These are phyloP conservation scores for Mucor racemosus DNA, from an alignment of 371 early-diverging fungal species.

Conservation along the genomic window DNA sequence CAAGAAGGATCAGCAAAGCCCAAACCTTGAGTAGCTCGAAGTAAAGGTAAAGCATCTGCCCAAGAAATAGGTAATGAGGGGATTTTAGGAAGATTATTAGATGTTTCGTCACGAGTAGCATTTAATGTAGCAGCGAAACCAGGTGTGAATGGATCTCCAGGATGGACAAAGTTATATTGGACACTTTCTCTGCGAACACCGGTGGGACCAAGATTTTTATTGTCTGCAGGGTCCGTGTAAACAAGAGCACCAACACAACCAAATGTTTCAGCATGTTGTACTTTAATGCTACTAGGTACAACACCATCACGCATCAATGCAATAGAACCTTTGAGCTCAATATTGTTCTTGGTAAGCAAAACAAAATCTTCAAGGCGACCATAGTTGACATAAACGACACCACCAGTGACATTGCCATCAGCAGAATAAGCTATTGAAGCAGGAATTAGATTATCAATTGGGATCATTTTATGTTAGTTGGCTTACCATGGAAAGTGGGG, in stretches of 20 bases:
- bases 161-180: constrained; percentile 45
- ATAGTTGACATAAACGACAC: constrained; percentile 71
- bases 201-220: constrained; percentile 20
- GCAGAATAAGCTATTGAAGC: constrained; percentile 53
- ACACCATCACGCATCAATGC: constrained; percentile 68
- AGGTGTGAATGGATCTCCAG: constrained; percentile 74
- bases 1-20: constrained; percentile 40
- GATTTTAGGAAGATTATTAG: constrained; percentile 56
- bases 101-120: constrained; percentile 49
- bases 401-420: constrained; percentile 64
- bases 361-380: constrained; percentile 66
- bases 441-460: not conserved
- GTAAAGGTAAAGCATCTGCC: constrained; percentile 63
- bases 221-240: constrained; percentile 64
- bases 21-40: constrained; percentile 54
- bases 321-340: constrained; percentile 54
- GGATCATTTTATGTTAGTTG: not conserved
- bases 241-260: constrained; percentile 66
- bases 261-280: constrained; percentile 61
- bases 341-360: constrained; percentile 43
- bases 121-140: constrained; percentile 60
- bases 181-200: constrained; percentile 67
- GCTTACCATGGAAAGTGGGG: constrained; percentile 65
- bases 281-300: constrained; percentile 64
- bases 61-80: constrained; percentile 74